Conservation (phyloP, 2,329 filamentous ascomycete species). For the Colletotrichum lentis region DNA sequence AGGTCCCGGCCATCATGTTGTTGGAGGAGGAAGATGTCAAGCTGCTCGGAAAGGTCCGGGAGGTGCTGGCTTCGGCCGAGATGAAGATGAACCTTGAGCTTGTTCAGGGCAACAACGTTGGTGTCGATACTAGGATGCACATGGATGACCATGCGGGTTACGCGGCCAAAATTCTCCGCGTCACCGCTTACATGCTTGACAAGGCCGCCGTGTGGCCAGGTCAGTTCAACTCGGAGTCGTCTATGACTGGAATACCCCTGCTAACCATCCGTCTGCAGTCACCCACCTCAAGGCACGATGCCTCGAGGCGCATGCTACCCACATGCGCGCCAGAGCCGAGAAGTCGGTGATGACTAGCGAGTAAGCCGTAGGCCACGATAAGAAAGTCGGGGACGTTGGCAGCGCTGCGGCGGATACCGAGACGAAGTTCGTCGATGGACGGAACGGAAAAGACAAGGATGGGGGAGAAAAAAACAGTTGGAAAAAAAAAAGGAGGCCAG, state of each 20-base stretch:
- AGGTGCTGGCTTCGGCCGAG: slow-evolving; percentile 79
- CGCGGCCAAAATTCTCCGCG: slow-evolving; percentile 82
- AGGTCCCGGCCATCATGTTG: slow-evolving; percentile 87
- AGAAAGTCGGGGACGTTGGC: background rate
- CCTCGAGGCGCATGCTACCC: slow-evolving; percentile 62
- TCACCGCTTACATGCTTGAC: slow-evolving; percentile 87
- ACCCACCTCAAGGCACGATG: slow-evolving; percentile 64
- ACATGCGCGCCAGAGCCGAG: slow-evolving; percentile 61
- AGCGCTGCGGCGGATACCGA: background rate
- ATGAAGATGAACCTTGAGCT: slow-evolving; percentile 74
- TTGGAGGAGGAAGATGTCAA: slow-evolving; percentile 92
- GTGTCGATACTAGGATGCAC: slow-evolving; percentile 62
- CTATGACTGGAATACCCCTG: background rate
- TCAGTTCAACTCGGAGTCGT: slow-evolving; percentile 55
- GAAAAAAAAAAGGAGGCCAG: background rate
- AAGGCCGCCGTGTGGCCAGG: slow-evolving; percentile 93
- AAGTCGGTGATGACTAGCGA: slow-evolving; percentile 58
- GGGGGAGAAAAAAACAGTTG: background rate
- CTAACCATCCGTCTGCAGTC: slow-evolving; percentile 48
- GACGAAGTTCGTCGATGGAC: too few species aligned
- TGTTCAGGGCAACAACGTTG: slow-evolving; percentile 58
- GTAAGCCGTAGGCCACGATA: slow-evolving; percentile 38
- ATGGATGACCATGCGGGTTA: slow-evolving; percentile 75
- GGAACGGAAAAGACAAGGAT: background rate
- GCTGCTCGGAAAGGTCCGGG: slow-evolving; percentile 81